Base-by-base conservation (phyloP, 1,284 basidiomycete genomes). In the Marasmius oreades region DNA sequence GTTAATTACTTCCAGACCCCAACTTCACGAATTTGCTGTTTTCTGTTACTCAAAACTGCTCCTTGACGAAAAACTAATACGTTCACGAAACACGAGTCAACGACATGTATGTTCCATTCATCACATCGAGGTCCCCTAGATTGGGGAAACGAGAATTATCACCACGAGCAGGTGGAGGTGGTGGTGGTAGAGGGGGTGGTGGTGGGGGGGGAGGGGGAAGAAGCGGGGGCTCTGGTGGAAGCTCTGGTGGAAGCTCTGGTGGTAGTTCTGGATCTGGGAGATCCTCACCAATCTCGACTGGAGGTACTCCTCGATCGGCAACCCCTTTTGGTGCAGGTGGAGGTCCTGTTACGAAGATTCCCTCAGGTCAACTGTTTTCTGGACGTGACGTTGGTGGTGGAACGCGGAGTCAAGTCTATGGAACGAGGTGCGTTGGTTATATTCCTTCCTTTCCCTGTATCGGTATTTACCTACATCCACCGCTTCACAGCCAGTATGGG, bases 401-500 rank as follows among this genome's bases (percentile, higher is more conserved):
- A 11, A 73, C 68, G 0, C 65, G 75, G 54, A 44, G 37, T 18
- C 58, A 74, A 43, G 64, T 75, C 2, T 73, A 64, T 58, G 74
- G 74, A 11, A 66, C 64, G 0, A 59, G 61, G 73, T 72, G n/a
- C 46, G 14, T 36, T 11, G 54, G 16, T 16, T 18, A 20, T 14
- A 51, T 26, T 33, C 7, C 33, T 48, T 36, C 31, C 42, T 24
- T 31, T 39, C 14, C 16, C 51, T 46, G 47, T 39, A 33, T 33
- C 53, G 22, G 22, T n/a, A 22, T 24, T 16, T 22, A 51, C 5
- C 5, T n/a, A n/a, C n/a, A n/a, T n/a, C n/a, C n/a, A 5, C 28
- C 10, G 28, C 10, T 5, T 5, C 10, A 10, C 10, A 84, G 81
- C 33, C 66, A 67, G 26, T 85, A 82, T 61, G 82, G 82, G 14